These are phyloP conservation scores for Colletotrichum tofieldiae DNA, from an alignment of 2,329 filamentous ascomycete genomes.

Conservation along the genomic window DNA sequence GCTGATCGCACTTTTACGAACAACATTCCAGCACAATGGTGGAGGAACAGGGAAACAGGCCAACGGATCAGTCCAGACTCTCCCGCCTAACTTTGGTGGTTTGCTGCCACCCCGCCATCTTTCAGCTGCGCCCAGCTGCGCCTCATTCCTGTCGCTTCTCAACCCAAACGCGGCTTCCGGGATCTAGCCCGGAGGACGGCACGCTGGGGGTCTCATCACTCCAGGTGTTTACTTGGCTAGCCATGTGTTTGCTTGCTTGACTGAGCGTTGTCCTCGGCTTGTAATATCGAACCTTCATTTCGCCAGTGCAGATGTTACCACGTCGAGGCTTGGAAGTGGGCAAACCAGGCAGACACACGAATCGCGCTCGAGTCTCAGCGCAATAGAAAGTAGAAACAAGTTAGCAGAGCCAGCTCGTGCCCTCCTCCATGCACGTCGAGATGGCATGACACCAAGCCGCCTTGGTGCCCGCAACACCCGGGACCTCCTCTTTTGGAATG, in stretches of 20 bases:
- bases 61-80: background rate
- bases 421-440: slow-evolving; percentile 31
- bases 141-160: slow-evolving; percentile 12
- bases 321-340: background rate
- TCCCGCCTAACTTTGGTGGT: background rate
- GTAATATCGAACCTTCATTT: slow-evolving; percentile 2
- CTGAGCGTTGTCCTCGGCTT: slow-evolving; percentile 3
- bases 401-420: slow-evolving; percentile 17
- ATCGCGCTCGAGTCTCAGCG: slow-evolving; percentile 7
- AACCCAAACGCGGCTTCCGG: slow-evolving; percentile 16
- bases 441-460: slow-evolving; percentile 31
- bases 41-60: background rate
- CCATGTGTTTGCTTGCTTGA: background rate
- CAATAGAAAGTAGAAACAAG: slow-evolving; percentile 16
- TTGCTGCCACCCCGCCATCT: background rate
- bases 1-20: background rate
- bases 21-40: background rate
- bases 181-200: slow-evolving; percentile 8
- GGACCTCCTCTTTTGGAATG: background rate
- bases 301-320: background rate
- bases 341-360: slow-evolving; percentile 2
- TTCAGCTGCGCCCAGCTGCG: slow-evolving; percentile 9
- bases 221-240: background rate
- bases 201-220: slow-evolving; percentile 1
- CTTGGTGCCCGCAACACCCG: background rate